A percentile compares a stretch with the other conserved stretches of the same genome.
phyloP scores from a whole-genome alignment of 768 basidiomycete genomes.

The Rhodotorula diobovata region DNA sequence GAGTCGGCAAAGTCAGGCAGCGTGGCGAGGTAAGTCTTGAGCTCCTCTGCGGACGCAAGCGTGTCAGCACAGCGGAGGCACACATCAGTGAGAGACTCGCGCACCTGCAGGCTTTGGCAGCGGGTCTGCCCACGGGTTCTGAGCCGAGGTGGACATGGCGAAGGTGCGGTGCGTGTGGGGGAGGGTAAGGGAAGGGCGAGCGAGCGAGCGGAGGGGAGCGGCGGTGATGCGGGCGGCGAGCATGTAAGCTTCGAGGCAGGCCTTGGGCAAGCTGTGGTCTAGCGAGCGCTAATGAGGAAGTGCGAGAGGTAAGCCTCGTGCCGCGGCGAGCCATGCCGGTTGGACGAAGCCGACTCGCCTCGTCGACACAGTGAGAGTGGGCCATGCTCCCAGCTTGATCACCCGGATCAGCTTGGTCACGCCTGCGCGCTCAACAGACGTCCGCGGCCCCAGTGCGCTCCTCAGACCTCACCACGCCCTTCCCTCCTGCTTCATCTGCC shows the following conservation, averaged over 20 bases:
- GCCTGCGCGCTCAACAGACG: too few species aligned
- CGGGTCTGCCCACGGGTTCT: conserved; percentile 18
- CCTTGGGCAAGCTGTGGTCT: neutral
- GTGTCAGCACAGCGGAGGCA: neutral
- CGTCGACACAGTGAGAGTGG: too few species aligned
- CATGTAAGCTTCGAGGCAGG: neutral
- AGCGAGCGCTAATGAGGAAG: neutral
- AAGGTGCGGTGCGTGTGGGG: conserved; percentile 3
- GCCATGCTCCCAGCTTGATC: too few species aligned
- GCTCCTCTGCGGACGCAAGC: neutral
- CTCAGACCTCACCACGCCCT: too few species aligned
- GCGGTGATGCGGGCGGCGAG: neutral
- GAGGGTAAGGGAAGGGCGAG: neutral
- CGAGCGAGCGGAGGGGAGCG: neutral
- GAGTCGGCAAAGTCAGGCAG: conserved; percentile 19
- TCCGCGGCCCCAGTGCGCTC: too few species aligned
- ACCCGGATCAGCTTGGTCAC: too few species aligned
- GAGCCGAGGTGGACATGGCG: conserved; percentile 5
- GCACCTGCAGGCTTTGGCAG: conserved; percentile 9
- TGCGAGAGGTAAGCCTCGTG: too few species aligned
- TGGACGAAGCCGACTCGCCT: too few species aligned
- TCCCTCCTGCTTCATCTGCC: too few species aligned
- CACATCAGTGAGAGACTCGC: neutral
- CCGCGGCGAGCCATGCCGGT: too few species aligned
- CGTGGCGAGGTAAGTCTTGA: conserved; percentile 15